These are phyloP conservation scores for Diaporthe citriasiana DNA, from an alignment of 2,329 filamentous ascomycete species.

Conservation along the genomic window DNA sequence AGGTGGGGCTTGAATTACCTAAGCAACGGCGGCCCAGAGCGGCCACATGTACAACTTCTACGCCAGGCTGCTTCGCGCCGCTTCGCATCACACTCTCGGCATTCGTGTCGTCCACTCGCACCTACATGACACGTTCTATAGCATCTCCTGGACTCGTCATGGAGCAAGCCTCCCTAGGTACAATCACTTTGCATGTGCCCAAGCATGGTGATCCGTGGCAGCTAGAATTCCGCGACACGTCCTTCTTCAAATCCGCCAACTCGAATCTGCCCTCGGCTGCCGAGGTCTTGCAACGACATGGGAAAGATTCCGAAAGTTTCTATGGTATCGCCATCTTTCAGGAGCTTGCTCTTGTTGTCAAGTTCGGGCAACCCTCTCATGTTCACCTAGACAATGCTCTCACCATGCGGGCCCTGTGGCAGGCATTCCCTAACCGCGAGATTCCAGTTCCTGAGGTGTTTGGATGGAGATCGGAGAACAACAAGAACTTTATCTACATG, in stretches of 20 bases:
- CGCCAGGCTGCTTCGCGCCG: slow-evolving; percentile 1
- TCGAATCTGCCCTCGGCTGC: slow-evolving; percentile 2
- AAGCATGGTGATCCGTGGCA: slow-evolving; percentile 1
- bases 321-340: background rate
- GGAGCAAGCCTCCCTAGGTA: background rate
- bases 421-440: background rate
- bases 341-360: background rate
- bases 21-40: no score
- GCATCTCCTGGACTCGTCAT: background rate
- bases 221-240: slow-evolving; percentile 8
- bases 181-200: background rate
- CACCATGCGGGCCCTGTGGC: slow-evolving; percentile 1
- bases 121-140: background rate
- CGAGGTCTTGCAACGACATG: background rate
- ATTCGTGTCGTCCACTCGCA: background rate
- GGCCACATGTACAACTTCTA: background rate
- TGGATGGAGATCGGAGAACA: background rate
- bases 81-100: background rate
- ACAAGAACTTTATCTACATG: slow-evolving; percentile 14
- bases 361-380: background rate
- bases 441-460: slow-evolving; percentile 1
- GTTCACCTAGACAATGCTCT: slow-evolving; percentile 4
- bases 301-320: background rate
- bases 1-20: no score
- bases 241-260: slow-evolving; percentile 3